Base-by-base conservation (phyloP, 345 rosid species). In the Trapa incisa region DNA sequence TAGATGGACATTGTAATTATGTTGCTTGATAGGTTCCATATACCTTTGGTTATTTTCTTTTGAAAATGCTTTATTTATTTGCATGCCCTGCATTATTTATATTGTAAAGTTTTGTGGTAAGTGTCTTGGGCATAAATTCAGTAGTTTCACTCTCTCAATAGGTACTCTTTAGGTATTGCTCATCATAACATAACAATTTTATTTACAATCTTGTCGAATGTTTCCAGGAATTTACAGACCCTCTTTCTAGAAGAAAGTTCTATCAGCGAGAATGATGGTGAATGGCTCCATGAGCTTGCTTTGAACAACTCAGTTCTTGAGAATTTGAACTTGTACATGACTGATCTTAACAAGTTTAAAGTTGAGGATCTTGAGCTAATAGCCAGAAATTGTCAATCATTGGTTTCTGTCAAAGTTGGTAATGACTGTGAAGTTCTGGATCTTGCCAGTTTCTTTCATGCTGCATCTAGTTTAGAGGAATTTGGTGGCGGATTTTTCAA, bases 211-310 rank as follows among this genome's bases (percentile, higher is more conserved):
- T 53, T 58, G 39, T 11, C 68, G 64, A 64, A 61, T 71, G 47
- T 50, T 42, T 72, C 16, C 87, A 95, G 99, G 87, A 86, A 81
- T 56, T 71, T 95, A 70, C 86, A 70, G 71, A 86, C 89, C 22
- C 81, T 95, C 69, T 80, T 86, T 71, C 73, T 95, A 85, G 99
- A 95, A 74, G 97, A 89, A 80, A 89, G 96, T 72, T 41, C 77
- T 52, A 83, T 89, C 67, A 0, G 4, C 42, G 93, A 89, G 79
- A 86, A 62, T 7, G 97, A 91, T 70, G 96, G 96, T 52, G 68
- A 73, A 0, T 95, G 99, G 99, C 90, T 94, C 65, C 93, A 89
- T 60, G 93, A 89, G 80, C 87, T 95, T 73, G 96, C 99, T 6
- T 0, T 65, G 48, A 77, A 85, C 76, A 95, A 89, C 80, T 72